phyloP scores from a whole-genome alignment of 106 monocot genomes.

The Allium cepa region DNA sequence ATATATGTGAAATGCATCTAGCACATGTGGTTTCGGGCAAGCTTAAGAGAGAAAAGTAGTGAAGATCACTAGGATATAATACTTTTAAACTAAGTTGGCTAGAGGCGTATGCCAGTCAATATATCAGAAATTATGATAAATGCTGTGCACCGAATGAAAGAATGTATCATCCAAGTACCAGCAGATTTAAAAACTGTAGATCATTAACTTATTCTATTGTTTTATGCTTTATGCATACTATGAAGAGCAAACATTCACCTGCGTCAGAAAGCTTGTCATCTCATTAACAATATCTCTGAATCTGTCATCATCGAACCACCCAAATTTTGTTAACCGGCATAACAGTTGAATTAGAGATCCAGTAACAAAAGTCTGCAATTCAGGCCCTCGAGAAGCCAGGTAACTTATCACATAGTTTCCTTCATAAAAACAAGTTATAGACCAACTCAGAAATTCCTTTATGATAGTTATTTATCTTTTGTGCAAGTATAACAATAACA shows the following conservation, averaged over 20 bases:
- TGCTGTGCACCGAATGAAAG: too few species aligned
- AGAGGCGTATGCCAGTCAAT: too few species aligned
- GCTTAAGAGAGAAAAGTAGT: neutral
- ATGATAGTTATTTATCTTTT: too few species aligned
- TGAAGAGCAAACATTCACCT: slow-evolving; percentile 32
- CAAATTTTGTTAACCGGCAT: slow-evolving; percentile 95
- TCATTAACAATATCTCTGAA: slow-evolving; percentile 84
- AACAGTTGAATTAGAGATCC: slow-evolving; percentile 88
- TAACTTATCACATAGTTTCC: slow-evolving; percentile 95
- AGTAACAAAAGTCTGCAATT: slow-evolving; percentile 80
- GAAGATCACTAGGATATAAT: neutral
- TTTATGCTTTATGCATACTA: too few species aligned
- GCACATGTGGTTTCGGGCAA: too few species aligned
- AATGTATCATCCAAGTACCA: too few species aligned
- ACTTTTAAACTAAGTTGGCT: too few species aligned
- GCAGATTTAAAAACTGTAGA: too few species aligned
- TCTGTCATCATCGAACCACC: slow-evolving; percentile 99
- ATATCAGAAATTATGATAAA: too few species aligned
- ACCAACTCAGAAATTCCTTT: slow-evolving; percentile 31
- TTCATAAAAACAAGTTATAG: slow-evolving; percentile 56
- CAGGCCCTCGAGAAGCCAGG: slow-evolving; percentile 87
- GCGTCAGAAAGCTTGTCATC: slow-evolving; percentile 68
- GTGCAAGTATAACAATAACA: too few species aligned
- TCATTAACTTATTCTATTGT: too few species aligned
- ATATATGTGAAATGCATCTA: too few species aligned